These are phyloP conservation scores for Beauveria sp. DNA, from an alignment of 2,329 filamentous ascomycete genomes.

Conservation along the genomic window DNA sequence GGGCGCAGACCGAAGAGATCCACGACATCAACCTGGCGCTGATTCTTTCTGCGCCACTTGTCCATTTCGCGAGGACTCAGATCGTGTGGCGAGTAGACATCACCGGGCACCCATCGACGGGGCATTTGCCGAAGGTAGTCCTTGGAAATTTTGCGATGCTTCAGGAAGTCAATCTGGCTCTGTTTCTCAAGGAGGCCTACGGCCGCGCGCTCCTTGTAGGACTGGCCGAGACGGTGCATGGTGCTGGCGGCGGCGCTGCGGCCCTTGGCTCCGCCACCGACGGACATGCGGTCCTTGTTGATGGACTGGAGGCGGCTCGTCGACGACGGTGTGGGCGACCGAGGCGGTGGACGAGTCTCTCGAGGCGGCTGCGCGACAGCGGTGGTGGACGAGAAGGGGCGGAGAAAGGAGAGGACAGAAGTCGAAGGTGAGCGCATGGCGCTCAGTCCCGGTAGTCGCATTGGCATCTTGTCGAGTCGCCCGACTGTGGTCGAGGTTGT, in stretches of 20 bases:
- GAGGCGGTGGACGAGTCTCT: conserved; percentile 17
- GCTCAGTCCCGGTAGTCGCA: conserved; percentile 25
- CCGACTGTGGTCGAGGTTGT: conserved; percentile 6
- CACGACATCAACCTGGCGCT: conserved; percentile 62
- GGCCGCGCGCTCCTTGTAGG: conserved; percentile 18
- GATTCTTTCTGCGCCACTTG: conserved; percentile 63
- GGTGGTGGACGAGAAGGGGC: conserved; percentile 25
- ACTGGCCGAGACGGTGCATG: conserved; percentile 19
- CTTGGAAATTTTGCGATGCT: conserved; percentile 32
- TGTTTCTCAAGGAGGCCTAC: conserved; percentile 21
- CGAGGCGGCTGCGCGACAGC: conserved; percentile 19
- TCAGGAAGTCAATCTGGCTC: conserved; percentile 29
- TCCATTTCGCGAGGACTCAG: conserved; percentile 67
- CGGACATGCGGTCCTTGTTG: conserved; percentile 9
- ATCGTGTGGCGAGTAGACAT: conserved; percentile 88
- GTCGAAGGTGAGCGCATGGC: conserved; percentile 16
- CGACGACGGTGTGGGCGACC: conserved; percentile 17
- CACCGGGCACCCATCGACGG: conserved; percentile 67
- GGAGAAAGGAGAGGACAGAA: conserved; percentile 14
- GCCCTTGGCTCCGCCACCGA: conserved; percentile 7
- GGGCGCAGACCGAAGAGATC: conserved; percentile 76
- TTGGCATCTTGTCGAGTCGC: conserved; percentile 29
- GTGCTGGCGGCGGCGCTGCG: not conserved
- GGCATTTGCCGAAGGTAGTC: conserved; percentile 57
- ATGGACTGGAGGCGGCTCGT: conserved; percentile 13